These are phyloP conservation scores for Trypanosoma melophagium DNA, from an alignment of 208 protist genomes.

Conservation along the genomic window DNA sequence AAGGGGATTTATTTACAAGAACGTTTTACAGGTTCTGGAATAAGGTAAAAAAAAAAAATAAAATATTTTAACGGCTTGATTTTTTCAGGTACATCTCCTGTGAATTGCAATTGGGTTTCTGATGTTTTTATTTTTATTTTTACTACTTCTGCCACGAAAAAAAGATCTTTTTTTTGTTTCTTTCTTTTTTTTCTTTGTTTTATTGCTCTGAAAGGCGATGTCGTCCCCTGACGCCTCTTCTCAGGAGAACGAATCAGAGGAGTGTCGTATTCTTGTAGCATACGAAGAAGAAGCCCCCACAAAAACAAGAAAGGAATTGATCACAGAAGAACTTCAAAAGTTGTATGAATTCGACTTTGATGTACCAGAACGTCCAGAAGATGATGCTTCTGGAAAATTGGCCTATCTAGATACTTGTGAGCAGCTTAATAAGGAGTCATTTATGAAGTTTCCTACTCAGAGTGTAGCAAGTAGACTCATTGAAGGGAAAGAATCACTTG, in stretches of 20 bases:
- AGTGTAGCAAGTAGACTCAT: constrained; percentile 61
- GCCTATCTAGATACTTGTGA: constrained; percentile 66
- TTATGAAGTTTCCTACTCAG: constrained; percentile 76
- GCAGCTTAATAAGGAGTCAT: constrained; percentile 46
- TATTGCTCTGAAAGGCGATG: constrained; percentile 15
- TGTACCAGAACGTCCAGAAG: constrained; percentile 51
- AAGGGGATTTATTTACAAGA: constrained; percentile 49
- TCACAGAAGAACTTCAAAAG: constrained; percentile 55
- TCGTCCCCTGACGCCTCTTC: neutral
- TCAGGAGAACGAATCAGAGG: constrained; percentile 15
- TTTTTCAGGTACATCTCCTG: too few species aligned
- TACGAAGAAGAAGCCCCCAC: constrained; percentile 65
- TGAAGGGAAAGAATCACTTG: constrained; percentile 52
- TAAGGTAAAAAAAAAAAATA: constrained; percentile 1
- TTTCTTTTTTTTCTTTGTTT: constrained; percentile 8
- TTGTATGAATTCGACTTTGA: constrained; percentile 59
- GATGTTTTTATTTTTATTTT: too few species aligned
- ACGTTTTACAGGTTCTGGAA: constrained; percentile 52
- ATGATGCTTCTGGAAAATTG: constrained; percentile 61
- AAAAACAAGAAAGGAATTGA: constrained; percentile 69
- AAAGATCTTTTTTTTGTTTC: constrained; percentile 6
- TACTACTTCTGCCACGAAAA: too few species aligned
- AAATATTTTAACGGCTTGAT: neutral
- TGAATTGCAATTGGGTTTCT: too few species aligned
- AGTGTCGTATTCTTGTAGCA: constrained; percentile 39